A percentile compares a stretch with the other conserved stretches of the same genome.
phyloP scores from a whole-genome alignment of 805 yeast species.

The Candida suzukii region DNA sequence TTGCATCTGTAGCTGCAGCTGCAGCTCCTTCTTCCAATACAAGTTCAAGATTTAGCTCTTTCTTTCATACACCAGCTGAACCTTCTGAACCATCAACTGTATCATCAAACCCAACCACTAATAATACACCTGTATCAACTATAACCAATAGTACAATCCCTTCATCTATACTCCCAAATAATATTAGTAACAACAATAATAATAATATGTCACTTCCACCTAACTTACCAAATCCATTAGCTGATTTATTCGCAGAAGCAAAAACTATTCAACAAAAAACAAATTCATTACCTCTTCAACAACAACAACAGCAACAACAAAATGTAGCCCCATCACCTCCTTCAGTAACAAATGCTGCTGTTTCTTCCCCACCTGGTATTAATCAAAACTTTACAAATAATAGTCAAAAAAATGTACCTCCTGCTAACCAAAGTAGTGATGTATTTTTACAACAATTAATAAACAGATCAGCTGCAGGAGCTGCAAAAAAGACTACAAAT shows the following conservation, averaged over 20 bases:
- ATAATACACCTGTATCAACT: conserved; percentile 8
- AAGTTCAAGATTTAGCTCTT: conserved; percentile 13
- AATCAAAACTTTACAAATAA: too few species aligned
- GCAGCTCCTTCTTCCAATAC: conserved; percentile 2
- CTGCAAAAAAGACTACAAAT: not conserved
- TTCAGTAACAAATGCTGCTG: conserved; percentile 10
- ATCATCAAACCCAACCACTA: conserved; percentile 4
- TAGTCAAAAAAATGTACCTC: too few species aligned
- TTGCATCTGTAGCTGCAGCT: not conserved
- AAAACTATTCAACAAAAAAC: not conserved
- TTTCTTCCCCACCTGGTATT: conserved; percentile 5
- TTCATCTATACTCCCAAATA: too few species aligned
- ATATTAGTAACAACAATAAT: not conserved
- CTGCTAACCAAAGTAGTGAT: not conserved
- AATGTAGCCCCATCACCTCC: too few species aligned
- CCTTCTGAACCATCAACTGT: not conserved
- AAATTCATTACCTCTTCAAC: not conserved
- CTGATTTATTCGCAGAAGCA: not conserved
- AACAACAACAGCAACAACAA: too few species aligned
- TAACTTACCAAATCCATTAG: conserved; percentile 1
- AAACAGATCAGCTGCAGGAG: not conserved
- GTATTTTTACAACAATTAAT: not conserved
- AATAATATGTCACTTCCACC: conserved; percentile 1
- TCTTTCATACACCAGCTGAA: conserved; percentile 3
- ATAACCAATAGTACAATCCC: conserved; percentile 9